Conservation (phyloP, 140 eudicot genomes). For the Senecio squalidus region DNA sequence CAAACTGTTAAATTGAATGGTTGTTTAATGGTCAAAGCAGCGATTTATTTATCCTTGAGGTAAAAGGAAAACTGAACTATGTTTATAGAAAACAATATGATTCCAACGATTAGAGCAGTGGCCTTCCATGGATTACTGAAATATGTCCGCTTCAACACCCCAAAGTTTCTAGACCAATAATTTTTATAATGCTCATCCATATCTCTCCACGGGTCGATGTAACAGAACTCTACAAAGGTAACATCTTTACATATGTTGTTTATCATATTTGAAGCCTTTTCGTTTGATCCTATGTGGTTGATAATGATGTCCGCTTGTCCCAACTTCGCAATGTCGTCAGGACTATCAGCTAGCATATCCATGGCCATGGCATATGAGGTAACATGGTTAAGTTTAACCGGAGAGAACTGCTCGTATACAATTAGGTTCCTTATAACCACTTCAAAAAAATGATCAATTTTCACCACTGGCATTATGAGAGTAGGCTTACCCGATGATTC, state of each 20-base stretch:
- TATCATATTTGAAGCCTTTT: background rate
- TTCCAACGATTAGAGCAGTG: too few species aligned
- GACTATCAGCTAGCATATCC: background rate
- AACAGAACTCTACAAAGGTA: too few species aligned
- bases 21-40: too few species aligned
- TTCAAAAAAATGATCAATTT: background rate
- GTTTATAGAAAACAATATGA: too few species aligned
- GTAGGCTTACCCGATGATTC: background rate
- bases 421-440: background rate
- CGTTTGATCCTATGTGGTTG: background rate
- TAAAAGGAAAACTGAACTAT: too few species aligned
- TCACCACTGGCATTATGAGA: background rate
- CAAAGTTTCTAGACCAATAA: too few species aligned
- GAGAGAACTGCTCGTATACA: conserved; percentile 6
- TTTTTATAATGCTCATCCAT: too few species aligned
- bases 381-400: background rate
- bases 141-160: too few species aligned
- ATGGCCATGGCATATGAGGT: conserved; percentile 6
- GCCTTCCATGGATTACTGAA: too few species aligned
- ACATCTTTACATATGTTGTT: conserved; percentile 1
- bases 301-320: background rate
- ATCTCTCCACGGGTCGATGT: too few species aligned
- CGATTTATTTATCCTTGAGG: too few species aligned
- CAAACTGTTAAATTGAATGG: too few species aligned
- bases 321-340: background rate